phyloP scores from a whole-genome alignment of 345 rosid genomes.

The Alliaria petiolata region DNA sequence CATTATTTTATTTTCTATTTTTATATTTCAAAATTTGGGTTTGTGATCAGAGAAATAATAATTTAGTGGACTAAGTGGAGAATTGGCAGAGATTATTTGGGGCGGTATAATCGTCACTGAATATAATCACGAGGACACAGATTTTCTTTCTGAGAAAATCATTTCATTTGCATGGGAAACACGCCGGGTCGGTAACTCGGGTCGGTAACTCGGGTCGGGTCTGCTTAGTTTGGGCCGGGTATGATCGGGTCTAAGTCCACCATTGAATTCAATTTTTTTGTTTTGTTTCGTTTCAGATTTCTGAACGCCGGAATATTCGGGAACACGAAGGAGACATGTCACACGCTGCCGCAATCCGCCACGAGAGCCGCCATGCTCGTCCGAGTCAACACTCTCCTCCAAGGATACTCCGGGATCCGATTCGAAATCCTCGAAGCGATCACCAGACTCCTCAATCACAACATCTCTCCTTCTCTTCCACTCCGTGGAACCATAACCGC shows the following conservation, averaged over 20 bases:
- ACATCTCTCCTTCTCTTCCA: constrained; percentile 65
- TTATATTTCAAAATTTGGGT: not conserved
- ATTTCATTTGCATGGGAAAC: constrained; percentile 27
- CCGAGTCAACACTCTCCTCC: constrained; percentile 65
- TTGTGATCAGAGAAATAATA: not conserved
- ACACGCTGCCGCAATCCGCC: constrained; percentile 51
- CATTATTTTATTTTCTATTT: not conserved
- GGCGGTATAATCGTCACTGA: constrained; percentile 12
- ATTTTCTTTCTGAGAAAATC: not conserved
- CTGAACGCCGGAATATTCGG: constrained; percentile 75
- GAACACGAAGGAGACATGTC: constrained; percentile 49
- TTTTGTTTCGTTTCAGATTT: constrained; percentile 38
- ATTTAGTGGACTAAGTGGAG: constrained; percentile 4
- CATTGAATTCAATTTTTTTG: not conserved
- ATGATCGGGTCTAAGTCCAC: not conserved
- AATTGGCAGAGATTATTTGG: constrained; percentile 21
- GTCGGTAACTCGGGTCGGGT: not conserved
- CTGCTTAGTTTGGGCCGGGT: no score
- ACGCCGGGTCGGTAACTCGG: not conserved
- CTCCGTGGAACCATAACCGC: constrained; percentile 73
- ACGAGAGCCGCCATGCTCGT: constrained; percentile 81
- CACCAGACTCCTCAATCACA: constrained; percentile 50
- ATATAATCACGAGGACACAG: not conserved
- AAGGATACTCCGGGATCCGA: constrained; percentile 71
- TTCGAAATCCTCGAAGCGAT: constrained; percentile 74